Conservation (phyloP, 177 flowering plant species). For the Vitis hybrid region DNA sequence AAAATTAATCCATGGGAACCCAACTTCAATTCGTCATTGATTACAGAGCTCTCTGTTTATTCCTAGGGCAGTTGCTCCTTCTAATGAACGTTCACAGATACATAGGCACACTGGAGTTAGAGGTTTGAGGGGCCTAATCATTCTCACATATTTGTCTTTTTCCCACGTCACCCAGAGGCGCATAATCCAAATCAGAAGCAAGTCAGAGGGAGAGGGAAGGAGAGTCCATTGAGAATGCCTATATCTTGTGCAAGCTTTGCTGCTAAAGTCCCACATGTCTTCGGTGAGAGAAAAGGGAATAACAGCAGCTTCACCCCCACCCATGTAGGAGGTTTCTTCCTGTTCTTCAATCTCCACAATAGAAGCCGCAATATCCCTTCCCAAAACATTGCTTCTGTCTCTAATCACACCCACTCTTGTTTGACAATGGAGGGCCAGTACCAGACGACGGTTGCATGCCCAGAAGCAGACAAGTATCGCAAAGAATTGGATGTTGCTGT, state of each 20-base stretch:
- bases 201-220: background rate
- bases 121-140: no score
- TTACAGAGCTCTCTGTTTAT: no score
- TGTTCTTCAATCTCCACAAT: background rate
- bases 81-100: no score
- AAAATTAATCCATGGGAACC: background rate
- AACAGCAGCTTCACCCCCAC: constrained; percentile 5
- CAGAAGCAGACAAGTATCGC: constrained; percentile 25
- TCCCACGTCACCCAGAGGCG: background rate
- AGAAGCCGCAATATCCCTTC: background rate
- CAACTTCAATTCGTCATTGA: background rate
- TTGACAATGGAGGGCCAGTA: constrained; percentile 31
- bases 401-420: constrained; percentile 8
- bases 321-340: constrained; percentile 12
- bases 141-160: no score
- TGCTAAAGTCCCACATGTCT: constrained; percentile 11
- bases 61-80: no score
- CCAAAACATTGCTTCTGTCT: constrained; percentile 8
- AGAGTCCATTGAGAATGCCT: constrained; percentile 19
- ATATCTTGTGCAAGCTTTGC: constrained; percentile 18
- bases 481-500: constrained; percentile 76
- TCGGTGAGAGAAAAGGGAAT: background rate
- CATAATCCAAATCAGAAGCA: background rate
- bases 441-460: background rate
- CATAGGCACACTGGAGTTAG: no score